Conservation (phyloP, 495 filamentous ascomycete species). For the Hypoxylon trugodes region DNA sequence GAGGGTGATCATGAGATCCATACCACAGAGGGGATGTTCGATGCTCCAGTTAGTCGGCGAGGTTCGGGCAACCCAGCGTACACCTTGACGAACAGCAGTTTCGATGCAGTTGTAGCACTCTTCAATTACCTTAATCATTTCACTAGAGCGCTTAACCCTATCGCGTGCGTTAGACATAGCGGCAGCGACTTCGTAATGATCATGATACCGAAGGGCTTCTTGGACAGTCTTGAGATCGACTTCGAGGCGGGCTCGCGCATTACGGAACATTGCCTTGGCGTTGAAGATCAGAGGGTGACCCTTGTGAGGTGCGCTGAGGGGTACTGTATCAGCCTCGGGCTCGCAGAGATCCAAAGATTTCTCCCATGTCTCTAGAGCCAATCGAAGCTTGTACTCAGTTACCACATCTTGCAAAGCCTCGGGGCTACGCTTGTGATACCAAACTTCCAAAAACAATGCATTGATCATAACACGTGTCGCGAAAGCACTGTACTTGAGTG, state of each 20-base stretch:
- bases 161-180: conserved; percentile 95
- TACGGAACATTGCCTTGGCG: conserved; percentile 96
- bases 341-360: conserved; percentile 93
- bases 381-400: conserved; percentile 96
- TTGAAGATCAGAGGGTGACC: conserved; percentile 99
- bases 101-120: conserved; percentile 99
- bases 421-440: conserved; percentile 97
- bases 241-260: conserved; percentile 89
- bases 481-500: conserved; percentile 93
- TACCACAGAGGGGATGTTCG: conserved; percentile 94
- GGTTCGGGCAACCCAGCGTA: conserved; percentile 97
- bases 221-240: conserved; percentile 96
- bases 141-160: conserved; percentile 89
- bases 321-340: conserved; percentile 88
- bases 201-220: conserved; percentile 96
- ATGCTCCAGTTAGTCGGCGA: conserved; percentile 99
- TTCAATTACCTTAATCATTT: conserved; percentile 98
- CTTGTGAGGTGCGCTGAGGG: conserved; percentile 93
- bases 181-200: conserved; percentile 93
- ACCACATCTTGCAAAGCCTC: conserved; percentile 96
- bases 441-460: conserved; percentile 96
- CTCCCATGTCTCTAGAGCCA: conserved; percentile 98
- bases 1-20: conserved; percentile 99
- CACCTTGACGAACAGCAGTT: conserved; percentile 91
- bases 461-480: conserved; percentile 99